These are phyloP conservation scores for Stipa capillata DNA, from an alignment of 176 grass and related monocot genomes.

Conservation along the genomic window DNA sequence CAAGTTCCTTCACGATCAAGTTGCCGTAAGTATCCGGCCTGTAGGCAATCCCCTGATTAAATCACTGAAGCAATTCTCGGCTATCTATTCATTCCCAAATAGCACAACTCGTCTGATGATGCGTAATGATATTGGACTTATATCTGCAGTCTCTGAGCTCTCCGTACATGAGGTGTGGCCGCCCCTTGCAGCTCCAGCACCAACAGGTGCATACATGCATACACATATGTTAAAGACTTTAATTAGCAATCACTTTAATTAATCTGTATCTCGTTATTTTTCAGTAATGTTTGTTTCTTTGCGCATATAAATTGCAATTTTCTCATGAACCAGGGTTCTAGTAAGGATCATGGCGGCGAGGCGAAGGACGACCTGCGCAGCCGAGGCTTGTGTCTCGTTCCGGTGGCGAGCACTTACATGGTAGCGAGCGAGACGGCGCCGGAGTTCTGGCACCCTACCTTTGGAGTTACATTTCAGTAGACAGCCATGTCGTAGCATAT, in stretches of 20 bases:
- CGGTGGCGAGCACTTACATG: conserved; percentile 61
- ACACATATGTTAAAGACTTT: no score
- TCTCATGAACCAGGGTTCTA: conserved; percentile 20
- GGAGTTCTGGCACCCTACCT: conserved; percentile 79
- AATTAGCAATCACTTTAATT: no score
- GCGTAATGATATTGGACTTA: not conserved
- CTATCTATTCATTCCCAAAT: not conserved
- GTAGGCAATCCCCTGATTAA: not conserved
- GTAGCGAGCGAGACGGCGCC: conserved; percentile 37
- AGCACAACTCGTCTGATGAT: not conserved
- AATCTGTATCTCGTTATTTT: no score
- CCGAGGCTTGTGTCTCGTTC: conserved; percentile 74
- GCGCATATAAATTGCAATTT: not conserved
- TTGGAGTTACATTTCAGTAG: conserved; percentile 75
- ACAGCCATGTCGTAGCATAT: not conserved
- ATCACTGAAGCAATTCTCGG: no score
- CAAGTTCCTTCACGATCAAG: conserved; percentile 87
- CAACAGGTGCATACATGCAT: no score
- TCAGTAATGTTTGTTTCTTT: not conserved
- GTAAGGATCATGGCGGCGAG: not conserved
- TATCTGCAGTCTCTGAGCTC: conserved; percentile 64
- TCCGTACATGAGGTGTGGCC: conserved; percentile 57
- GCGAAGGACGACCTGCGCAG: conserved; percentile 51
- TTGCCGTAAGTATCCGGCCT: conserved; percentile 45
- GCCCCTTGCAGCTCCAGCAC: conserved; percentile 35